Conservation (phyloP, 2,329 filamentous ascomycete species). For the Diaporthe sp. region DNA sequence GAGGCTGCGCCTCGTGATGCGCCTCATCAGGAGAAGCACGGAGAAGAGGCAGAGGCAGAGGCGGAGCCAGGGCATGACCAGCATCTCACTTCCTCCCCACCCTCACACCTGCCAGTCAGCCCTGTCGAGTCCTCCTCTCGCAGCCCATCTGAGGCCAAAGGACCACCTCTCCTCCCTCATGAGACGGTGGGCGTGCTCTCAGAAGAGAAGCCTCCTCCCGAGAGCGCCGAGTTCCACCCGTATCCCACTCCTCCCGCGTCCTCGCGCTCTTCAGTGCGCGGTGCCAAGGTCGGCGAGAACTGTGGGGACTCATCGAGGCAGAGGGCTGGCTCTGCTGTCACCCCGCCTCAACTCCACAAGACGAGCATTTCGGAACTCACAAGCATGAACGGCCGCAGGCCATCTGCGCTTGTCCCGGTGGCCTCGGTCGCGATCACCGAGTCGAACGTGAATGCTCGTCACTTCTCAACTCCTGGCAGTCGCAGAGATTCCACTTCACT, state of each 20-base stretch:
- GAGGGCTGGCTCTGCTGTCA: slow-evolving; percentile 51
- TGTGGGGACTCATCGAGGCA: slow-evolving; percentile 54
- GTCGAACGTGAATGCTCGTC: slow-evolving; percentile 73
- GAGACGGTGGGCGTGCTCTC: slow-evolving; percentile 53
- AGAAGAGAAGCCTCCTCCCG: slow-evolving; percentile 49
- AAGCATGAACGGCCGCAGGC: slow-evolving; percentile 58
- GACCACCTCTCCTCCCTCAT: slow-evolving; percentile 55
- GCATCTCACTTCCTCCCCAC: slow-evolving; percentile 43
- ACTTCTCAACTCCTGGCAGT: slow-evolving; percentile 78
- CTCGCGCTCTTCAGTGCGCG: slow-evolving; percentile 60
- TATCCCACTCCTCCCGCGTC: slow-evolving; percentile 74
- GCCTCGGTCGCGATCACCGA: slow-evolving; percentile 73
- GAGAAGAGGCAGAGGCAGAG: slow-evolving; percentile 32
- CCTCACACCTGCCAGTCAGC: slow-evolving; percentile 45
- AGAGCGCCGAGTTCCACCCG: slow-evolving; percentile 54
- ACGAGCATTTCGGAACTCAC: slow-evolving; percentile 61
- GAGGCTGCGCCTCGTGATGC: slow-evolving; percentile 51
- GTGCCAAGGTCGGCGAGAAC: slow-evolving; percentile 57
- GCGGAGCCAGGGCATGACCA: slow-evolving; percentile 27
- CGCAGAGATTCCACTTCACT: slow-evolving; percentile 65
- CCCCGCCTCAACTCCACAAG: slow-evolving; percentile 55
- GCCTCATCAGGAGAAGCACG: slow-evolving; percentile 43
- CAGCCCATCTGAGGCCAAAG: slow-evolving; percentile 45
- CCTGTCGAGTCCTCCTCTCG: slow-evolving; percentile 44
- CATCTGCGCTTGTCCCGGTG: slow-evolving; percentile 69